Conservation (phyloP, 306 rosid species). For the Potentilla sterilis region DNA sequence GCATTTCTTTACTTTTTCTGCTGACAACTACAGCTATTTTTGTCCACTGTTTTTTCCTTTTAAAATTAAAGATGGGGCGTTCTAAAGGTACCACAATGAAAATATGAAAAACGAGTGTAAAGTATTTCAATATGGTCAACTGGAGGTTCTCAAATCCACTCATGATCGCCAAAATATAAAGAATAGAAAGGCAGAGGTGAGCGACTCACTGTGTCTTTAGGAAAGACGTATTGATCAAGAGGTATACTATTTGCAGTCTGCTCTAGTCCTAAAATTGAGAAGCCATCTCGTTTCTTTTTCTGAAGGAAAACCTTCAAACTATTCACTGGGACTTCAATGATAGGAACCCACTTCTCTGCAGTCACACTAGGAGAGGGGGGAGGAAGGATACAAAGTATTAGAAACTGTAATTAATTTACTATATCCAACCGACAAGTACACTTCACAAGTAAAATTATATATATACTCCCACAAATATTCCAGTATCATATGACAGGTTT, state of each 20-base stretch:
- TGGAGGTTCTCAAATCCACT: background rate
- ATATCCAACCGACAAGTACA: background rate
- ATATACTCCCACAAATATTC: background rate
- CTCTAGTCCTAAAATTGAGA: conserved; percentile 92
- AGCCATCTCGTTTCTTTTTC: conserved; percentile 89
- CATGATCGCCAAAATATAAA: background rate
- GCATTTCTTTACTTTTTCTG: background rate
- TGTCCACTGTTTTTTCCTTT: background rate
- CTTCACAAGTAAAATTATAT: background rate
- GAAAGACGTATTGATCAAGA: conserved; percentile 74
- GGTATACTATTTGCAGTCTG: conserved; percentile 93
- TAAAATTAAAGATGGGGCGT: background rate
- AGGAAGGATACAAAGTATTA: background rate
- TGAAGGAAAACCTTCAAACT: conserved; percentile 72
- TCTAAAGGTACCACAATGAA: background rate
- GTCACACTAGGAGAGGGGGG: conserved; percentile 63
- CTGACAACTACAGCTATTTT: background rate
- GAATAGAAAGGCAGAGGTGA: conserved; percentile 3
- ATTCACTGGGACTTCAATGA: conserved; percentile 78
- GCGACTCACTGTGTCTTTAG: conserved; percentile 60
- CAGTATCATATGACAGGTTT: background rate
- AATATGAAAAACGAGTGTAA: background rate
- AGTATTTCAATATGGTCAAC: background rate
- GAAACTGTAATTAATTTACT: background rate
- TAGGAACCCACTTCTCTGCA: conserved; percentile 98